Evolutionary conservation across 1,284 basidiomycete genomes (phyloP).

Genomic region (Tetrapyrgos nigripes): DNA sequence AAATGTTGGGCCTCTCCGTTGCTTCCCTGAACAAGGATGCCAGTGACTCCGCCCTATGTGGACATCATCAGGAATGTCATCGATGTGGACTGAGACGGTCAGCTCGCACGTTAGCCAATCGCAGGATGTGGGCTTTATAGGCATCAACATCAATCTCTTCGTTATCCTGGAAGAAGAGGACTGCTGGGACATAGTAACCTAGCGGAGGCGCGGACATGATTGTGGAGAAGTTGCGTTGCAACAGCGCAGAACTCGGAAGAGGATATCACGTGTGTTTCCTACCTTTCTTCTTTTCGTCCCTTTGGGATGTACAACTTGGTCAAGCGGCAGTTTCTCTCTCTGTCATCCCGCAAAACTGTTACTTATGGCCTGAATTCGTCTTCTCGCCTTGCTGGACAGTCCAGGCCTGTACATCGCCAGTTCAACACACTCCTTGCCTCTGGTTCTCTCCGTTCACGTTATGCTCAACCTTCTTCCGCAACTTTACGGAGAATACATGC

Average conservation of each 20-base stretch:
- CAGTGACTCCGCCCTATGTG: slow-evolving; percentile 68
- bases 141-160: slow-evolving; percentile 69
- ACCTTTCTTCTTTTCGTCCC: not conserved
- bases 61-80: slow-evolving; percentile 11
- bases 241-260: too few species aligned
- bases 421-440: slow-evolving; percentile 9
- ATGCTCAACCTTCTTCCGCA: not conserved
- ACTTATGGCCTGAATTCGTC: slow-evolving; percentile 10
- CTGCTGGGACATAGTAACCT: slow-evolving; percentile 78
- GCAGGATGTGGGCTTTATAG: slow-evolving; percentile 68
- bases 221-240: not conserved
- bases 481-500: slow-evolving; percentile 48
- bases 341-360: slow-evolving; percentile 22
- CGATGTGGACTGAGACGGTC: not conserved
- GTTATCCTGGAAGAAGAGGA: slow-evolving; percentile 70
- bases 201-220: slow-evolving; percentile 56
- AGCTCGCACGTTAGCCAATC: slow-evolving; percentile 62
- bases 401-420: not conserved
- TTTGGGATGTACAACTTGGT: slow-evolving; percentile 52
- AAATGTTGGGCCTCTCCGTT: slow-evolving; percentile 86
- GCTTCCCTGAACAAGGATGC: slow-evolving; percentile 78
- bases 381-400: not conserved
- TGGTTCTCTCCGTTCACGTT: slow-evolving; percentile 7
- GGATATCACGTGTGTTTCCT: too few species aligned
- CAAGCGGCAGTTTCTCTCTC: slow-evolving; percentile 46